Conservation (phyloP, 1,284 basidiomycete genomes). For the Athelia sp. region DNA sequence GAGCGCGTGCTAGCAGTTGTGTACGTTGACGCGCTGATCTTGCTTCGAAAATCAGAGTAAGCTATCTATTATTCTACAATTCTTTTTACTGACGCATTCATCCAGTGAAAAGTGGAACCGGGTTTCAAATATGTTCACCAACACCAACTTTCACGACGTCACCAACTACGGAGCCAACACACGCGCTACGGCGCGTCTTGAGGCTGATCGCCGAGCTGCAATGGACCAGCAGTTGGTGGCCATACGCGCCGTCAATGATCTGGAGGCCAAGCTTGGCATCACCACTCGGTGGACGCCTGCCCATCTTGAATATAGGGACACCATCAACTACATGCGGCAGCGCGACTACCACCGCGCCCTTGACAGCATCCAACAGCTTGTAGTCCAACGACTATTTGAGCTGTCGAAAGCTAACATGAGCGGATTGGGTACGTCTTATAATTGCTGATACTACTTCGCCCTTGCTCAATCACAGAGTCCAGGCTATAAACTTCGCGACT, state of each 20-base stretch:
- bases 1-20: conserved; percentile 6
- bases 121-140: neutral
- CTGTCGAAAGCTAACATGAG: conserved; percentile 17
- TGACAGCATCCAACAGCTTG: conserved; percentile 15
- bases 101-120: neutral
- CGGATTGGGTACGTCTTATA: conserved; percentile 12
- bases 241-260: conserved; percentile 4
- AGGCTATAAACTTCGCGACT: conserved; percentile 21
- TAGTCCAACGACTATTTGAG: conserved; percentile 19
- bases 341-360: conserved; percentile 11
- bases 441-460: neutral
- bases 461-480: neutral
- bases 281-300: conserved; percentile 6
- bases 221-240: neutral
- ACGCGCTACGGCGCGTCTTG: neutral
- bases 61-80: neutral
- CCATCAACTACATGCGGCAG: conserved; percentile 7
- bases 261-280: conserved; percentile 11
- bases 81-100: neutral
- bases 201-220: neutral
- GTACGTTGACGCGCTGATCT: conserved; percentile 13
- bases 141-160: too few relatives aligned
- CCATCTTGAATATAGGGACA: conserved; percentile 5
- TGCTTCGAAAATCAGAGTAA: conserved; percentile 7
- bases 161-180: neutral